Base-by-base conservation (phyloP, 2,329 filamentous ascomycete genomes). In the Dactylonectria estremocensis region DNA sequence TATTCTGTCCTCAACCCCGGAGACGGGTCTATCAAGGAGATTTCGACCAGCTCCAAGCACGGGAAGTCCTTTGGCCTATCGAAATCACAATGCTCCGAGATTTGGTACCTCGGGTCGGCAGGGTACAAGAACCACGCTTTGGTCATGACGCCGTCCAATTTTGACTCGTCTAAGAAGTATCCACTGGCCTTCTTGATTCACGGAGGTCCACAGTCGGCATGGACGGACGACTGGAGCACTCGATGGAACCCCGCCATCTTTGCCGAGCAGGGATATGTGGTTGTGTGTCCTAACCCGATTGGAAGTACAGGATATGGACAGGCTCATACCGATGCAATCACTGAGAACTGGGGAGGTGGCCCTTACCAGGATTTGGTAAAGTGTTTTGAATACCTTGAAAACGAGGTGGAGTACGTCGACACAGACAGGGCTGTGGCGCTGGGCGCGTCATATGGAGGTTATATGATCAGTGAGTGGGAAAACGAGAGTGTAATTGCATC, bases 191-290 rank as follows among this genome's bases (percentile, higher is more conserved):
- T 95, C 77, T 83, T 95, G 48, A 93, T 97, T 69, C 94, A 97
- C 76, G 94, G 94, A 61, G 94, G 94, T 0, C 94, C 94, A 0
- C 93, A 96, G 78, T 89, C 91, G 22, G 89, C 93, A 0, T 95
- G 93, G 91, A 83, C 80, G 35, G 92, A 96, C 75, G 84, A 87
- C 31, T 97, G 94, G 93, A 92, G 88, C 78, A 94, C 91, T 2
- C 86, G 94, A 18, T 97, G 94, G 94, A 97, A 97, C 77, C 92
- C 93, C 2, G 93, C 93, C 67, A 87, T 95, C 10, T 97, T 94
- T 77, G 94, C 94, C 3, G 94, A 97, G 79, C 93, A 95, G 81
- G 94, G 94, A 52, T 97, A 96, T 77, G 88, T 97, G 3, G 93
- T 92, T 22, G 90, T 97, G 53, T 87, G 90, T 56, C 93, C 94